These are phyloP conservation scores for Wickerhamiella hasegawae DNA, from an alignment of 805 yeast genomes.

Conservation along the genomic window DNA sequence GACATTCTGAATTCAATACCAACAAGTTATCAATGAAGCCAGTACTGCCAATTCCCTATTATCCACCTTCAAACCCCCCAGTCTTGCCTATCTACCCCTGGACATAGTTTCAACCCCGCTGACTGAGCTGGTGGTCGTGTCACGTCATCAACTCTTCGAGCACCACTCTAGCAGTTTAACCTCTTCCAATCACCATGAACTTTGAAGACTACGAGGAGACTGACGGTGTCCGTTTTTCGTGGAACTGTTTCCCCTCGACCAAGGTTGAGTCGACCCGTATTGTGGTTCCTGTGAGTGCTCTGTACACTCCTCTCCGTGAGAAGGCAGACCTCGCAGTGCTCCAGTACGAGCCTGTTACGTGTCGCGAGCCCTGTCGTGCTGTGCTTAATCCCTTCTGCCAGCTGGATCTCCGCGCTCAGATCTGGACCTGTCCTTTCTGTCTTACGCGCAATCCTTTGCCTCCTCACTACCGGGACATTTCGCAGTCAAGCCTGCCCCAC, in stretches of 20 bases:
- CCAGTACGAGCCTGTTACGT: conserved; percentile 70
- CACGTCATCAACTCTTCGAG: no score
- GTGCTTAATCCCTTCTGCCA: conserved; percentile 77
- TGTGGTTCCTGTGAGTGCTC: conserved; percentile 85
- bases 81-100: no score
- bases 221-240: conserved; percentile 57
- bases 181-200: conserved; percentile 27
- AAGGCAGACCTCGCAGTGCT: conserved; percentile 64
- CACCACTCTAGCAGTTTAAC: no score
- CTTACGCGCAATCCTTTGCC: conserved; percentile 65
- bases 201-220: conserved; percentile 44
- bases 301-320: conserved; percentile 84
- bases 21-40: no score
- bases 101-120: no score
- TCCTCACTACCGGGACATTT: conserved; percentile 59
- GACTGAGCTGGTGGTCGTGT: no score
- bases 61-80: no score
- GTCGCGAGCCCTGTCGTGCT: conserved; percentile 70
- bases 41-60: no score
- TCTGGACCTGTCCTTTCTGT: conserved; percentile 84
- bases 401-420: conserved; percentile 54
- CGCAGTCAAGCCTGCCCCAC: conserved; percentile 62
- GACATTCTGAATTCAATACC: no score
- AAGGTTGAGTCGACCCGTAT: conserved; percentile 78
- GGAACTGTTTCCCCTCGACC: conserved; percentile 82